Evolutionary conservation across 169 alveolate species (phyloP), one percentile per base, ranked within the genome.

Genomic region (Eimeria brunetti): DNA sequence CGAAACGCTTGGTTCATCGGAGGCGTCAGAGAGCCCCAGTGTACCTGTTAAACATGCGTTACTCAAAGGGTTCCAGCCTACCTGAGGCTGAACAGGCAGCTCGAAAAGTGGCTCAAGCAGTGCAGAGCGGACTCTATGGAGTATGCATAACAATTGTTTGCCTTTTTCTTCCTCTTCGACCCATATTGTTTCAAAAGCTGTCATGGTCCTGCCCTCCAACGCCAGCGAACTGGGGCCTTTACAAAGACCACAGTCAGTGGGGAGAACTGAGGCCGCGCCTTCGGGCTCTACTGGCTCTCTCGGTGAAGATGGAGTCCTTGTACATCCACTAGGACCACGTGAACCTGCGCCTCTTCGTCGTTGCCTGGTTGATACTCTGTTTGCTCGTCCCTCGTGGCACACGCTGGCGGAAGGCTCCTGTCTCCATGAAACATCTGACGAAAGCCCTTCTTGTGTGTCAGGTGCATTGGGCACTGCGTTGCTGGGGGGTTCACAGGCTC

Each of bases 91-190:
- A 12, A 69, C 20, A 64, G 78, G 20, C 58, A 86, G n/a, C 11
- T 41, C 93, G 60, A 86, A 64, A 86, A 86, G 62, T 14, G 93
- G 93, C 83, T 86, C 93, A 38, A 86, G 93, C 62, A 86, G 69
- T 8, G 41, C 81, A 62, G 83, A 86, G 33, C 93, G 93, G 81
- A 64, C 93, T 44, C 64, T 60, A 46, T 46, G 24, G 7, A 86
- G 64, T 8, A 64, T 20, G 24, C 1, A n/a, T 27, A 86, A 38
- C 49, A 86, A 83, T 62, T 44, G 69, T 44, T 36, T 86, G 83
- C 67, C 64, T n/a, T 33, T 56, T 53, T 86, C 83, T 33, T 86
- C 84, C 81, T 86, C 93, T 41, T 12, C 62, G 18, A 24, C 53
- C 93, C 80, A 64, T 24, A 64, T 11, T 5, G 11, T 62, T 14